These are phyloP conservation scores for Escovopsis weberi DNA, from an alignment of 2,329 filamentous ascomycete species.

Conservation along the genomic window DNA sequence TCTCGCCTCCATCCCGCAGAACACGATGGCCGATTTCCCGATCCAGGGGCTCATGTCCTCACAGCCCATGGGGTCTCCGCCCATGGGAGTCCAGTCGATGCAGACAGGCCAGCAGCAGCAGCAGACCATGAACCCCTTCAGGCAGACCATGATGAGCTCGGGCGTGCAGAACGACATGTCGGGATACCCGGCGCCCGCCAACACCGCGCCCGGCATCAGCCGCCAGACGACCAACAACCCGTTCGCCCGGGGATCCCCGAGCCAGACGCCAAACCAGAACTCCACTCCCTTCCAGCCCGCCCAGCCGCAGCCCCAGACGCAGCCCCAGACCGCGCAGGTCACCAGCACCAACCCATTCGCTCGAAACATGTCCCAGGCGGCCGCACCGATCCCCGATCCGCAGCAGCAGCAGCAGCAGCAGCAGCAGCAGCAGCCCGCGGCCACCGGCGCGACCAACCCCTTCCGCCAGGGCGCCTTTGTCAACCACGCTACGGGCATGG, in stretches of 20 bases:
- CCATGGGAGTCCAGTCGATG: slow-evolving; percentile 27
- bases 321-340: slow-evolving; percentile 20
- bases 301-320: slow-evolving; percentile 9
- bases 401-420: slow-evolving; percentile 28
- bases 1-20: slow-evolving; percentile 43
- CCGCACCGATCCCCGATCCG: background rate
- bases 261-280: slow-evolving; percentile 13
- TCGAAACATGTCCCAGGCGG: slow-evolving; percentile 20
- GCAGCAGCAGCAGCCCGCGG: slow-evolving; percentile 31
- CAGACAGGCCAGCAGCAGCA: slow-evolving; percentile 31
- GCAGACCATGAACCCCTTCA: slow-evolving; percentile 73
- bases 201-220: slow-evolving; percentile 26
- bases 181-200: slow-evolving; percentile 26
- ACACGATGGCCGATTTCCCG: slow-evolving; percentile 37
- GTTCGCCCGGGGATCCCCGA: slow-evolving; percentile 56
- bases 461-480: slow-evolving; percentile 87
- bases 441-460: slow-evolving; percentile 82
- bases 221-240: slow-evolving; percentile 79
- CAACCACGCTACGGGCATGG: slow-evolving; percentile 73
- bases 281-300: slow-evolving; percentile 13
- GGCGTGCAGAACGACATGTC: slow-evolving; percentile 20
- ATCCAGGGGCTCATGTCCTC: slow-evolving; percentile 12
- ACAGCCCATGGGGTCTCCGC: slow-evolving; percentile 21
- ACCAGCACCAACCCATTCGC: slow-evolving; percentile 49
- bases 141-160: slow-evolving; percentile 68